Evolutionary conservation across 2,329 filamentous ascomycete genomes (phyloP).

Genomic region (Colletotrichum aenigma): DNA sequence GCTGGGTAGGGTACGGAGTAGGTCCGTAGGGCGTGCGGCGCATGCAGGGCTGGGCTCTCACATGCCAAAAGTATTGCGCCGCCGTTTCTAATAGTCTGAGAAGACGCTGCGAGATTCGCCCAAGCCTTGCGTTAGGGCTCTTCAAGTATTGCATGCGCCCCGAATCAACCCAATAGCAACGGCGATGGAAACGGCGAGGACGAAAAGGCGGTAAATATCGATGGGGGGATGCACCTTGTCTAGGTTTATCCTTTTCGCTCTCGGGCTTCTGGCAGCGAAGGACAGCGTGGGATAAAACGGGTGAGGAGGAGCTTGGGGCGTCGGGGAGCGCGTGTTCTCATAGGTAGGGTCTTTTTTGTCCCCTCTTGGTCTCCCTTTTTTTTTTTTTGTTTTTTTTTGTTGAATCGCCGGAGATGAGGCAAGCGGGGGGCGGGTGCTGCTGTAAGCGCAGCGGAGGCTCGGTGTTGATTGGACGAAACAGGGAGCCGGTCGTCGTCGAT

Average conservation of each 20-base stretch:
- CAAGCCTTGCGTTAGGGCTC: background rate
- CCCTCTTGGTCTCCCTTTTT: background rate
- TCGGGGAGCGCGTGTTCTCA: background rate
- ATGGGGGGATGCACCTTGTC: background rate
- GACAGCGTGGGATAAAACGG: background rate
- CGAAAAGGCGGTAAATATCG: constrained; percentile 19
- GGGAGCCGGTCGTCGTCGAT: background rate
- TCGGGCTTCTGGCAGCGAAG: background rate
- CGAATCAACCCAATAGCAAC: background rate
- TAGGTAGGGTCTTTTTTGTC: background rate
- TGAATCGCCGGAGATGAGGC: constrained; percentile 9
- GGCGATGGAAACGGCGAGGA: background rate
- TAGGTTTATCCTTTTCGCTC: background rate
- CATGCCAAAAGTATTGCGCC: background rate
- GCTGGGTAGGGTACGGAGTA: background rate
- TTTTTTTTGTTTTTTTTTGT: constrained; percentile 1
- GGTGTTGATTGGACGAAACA: background rate
- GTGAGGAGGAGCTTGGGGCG: constrained; percentile 18
- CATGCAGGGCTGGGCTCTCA: background rate
- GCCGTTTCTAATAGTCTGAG: background rate
- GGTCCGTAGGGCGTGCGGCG: background rate
- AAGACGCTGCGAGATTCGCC: background rate
- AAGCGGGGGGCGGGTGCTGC: background rate
- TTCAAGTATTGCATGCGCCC: background rate
- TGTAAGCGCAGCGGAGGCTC: background rate